Percentiles rank a stretch among this genome's conserved stretches.
Evolutionary conservation across 164 flowering plant species (phyloP).

Genomic region (Tetrastigma voinierianum): DNA sequence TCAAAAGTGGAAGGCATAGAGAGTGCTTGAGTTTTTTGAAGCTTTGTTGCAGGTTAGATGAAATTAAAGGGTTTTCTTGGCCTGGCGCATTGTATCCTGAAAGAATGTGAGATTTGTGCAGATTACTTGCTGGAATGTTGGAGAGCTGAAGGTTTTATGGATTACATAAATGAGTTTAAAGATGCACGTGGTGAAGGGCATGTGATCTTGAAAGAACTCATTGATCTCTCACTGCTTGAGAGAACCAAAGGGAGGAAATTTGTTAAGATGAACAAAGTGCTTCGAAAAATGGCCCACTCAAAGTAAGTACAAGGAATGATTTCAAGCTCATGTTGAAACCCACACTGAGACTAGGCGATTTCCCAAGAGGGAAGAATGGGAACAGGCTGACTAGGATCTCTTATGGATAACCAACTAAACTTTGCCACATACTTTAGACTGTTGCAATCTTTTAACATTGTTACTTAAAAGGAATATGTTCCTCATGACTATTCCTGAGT

Average conservation of each 20-base stretch:
- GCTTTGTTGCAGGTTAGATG: slow-evolving; percentile 16
- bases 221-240: slow-evolving; percentile 18
- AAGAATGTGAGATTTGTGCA: slow-evolving; percentile 8
- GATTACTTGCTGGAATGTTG: slow-evolving; percentile 22
- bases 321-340: slow-evolving; percentile 9
- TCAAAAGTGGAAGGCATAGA: slow-evolving; percentile 3
- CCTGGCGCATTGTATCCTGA: slow-evolving; percentile 26
- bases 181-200: slow-evolving; percentile 12
- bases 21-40: slow-evolving; percentile 10
- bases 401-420: slow-evolving; percentile 11
- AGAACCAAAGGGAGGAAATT: background rate
- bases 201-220: slow-evolving; percentile 11
- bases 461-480: slow-evolving; percentile 17
- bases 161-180: background rate
- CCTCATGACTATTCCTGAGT: too few species aligned
- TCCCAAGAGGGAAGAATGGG: slow-evolving; percentile 17
- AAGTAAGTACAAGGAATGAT: background rate
- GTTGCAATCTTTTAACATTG: slow-evolving; percentile 18
- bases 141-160: slow-evolving; percentile 18
- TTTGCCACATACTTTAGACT: slow-evolving; percentile 19
- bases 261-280: slow-evolving; percentile 23
- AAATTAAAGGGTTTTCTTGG: slow-evolving; percentile 9
- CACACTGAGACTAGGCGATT: background rate
- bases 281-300: slow-evolving; percentile 20
- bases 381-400: slow-evolving; percentile 10